A percentile compares a stretch with the other conserved stretches of the same genome.
Conservation (phyloP, 2,329 filamentous ascomycete species). For the Penicillium sp. region DNA sequence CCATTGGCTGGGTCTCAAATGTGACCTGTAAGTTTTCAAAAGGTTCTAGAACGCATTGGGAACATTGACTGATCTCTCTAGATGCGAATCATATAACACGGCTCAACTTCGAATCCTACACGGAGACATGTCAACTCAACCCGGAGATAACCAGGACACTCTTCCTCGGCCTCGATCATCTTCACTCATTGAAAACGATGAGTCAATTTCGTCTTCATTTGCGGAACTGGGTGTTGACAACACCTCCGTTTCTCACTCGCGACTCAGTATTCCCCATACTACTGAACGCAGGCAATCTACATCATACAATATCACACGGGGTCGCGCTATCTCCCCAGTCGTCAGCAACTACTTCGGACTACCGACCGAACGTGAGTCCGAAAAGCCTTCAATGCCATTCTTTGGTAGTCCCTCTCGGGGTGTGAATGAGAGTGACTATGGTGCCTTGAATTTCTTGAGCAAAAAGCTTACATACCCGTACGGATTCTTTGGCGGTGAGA, state of each 20-base stretch:
- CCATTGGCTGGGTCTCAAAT: constrained; percentile 94
- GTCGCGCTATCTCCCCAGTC: constrained; percentile 44
- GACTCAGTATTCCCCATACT: constrained; percentile 21
- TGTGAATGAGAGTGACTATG: constrained; percentile 48
- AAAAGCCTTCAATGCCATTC: constrained; percentile 31
- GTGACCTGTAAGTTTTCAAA: constrained; percentile 56
- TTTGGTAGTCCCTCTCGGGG: constrained; percentile 24
- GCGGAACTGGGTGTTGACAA: constrained; percentile 34
- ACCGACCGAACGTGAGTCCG: constrained; percentile 35
- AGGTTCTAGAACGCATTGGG: not conserved
- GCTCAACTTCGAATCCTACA: constrained; percentile 45
- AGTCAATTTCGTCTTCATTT: constrained; percentile 20
- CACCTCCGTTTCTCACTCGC: constrained; percentile 27
- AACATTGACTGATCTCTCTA: constrained; percentile 17
- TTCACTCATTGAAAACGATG: constrained; percentile 29
- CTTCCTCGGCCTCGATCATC: constrained; percentile 27
- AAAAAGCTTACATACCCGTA: constrained; percentile 47
- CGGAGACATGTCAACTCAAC: constrained; percentile 27
- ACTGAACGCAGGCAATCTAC: constrained; percentile 27
- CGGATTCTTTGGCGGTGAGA: constrained; percentile 35
- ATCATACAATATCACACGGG: constrained; percentile 41
- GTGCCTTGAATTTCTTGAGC: constrained; percentile 59
- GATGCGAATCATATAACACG: constrained; percentile 52
- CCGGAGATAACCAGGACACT: constrained; percentile 26
- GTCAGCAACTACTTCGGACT: constrained; percentile 50